phyloP scores from a whole-genome alignment of 2,329 filamentous ascomycete genomes.

The Cercospora sesami region DNA sequence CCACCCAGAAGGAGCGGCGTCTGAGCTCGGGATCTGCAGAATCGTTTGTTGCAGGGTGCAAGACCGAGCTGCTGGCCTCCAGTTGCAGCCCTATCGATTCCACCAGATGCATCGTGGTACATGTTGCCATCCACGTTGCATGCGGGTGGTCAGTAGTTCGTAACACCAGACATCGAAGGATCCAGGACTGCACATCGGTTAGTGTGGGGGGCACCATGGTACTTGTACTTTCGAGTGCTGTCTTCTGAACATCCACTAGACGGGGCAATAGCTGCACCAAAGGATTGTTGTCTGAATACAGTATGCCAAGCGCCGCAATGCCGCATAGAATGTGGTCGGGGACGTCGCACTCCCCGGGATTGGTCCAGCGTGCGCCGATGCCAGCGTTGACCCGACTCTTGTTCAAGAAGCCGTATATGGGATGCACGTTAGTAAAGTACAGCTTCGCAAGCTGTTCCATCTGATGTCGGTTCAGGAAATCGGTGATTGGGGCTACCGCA shows the following conservation, averaged over 20 bases:
- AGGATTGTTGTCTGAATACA: slow-evolving; percentile 45
- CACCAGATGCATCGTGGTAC: slow-evolving; percentile 58
- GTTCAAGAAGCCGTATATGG: slow-evolving; percentile 55
- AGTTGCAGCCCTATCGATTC: slow-evolving; percentile 55
- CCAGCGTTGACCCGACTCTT: slow-evolving; percentile 32
- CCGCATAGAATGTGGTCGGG: slow-evolving; percentile 51
- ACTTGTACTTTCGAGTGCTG: slow-evolving; percentile 46
- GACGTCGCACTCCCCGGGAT: slow-evolving; percentile 26
- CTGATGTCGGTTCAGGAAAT: slow-evolving; percentile 50
- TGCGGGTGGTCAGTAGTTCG: slow-evolving; percentile 57
- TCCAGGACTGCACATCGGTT: slow-evolving; percentile 52
- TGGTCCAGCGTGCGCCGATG: slow-evolving; percentile 32
- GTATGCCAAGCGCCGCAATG: slow-evolving; percentile 55
- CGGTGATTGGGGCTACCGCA: slow-evolving; percentile 41
- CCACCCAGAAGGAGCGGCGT: slow-evolving; percentile 48
- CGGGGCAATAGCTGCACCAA: slow-evolving; percentile 23
- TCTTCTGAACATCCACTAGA: slow-evolving; percentile 44
- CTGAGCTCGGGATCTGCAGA: slow-evolving; percentile 32
- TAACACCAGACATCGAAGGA: slow-evolving; percentile 56
- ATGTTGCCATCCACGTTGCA: slow-evolving; percentile 59
- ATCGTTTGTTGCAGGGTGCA: slow-evolving; percentile 31
- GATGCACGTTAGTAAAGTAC: slow-evolving; percentile 57
- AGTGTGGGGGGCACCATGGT: slow-evolving; percentile 43
- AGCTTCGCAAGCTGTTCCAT: slow-evolving; percentile 50
- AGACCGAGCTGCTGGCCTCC: slow-evolving; percentile 39